Evolutionary conservation across 768 basidiomycete genomes (phyloP).

Genomic region (Amanita jacksonii): DNA sequence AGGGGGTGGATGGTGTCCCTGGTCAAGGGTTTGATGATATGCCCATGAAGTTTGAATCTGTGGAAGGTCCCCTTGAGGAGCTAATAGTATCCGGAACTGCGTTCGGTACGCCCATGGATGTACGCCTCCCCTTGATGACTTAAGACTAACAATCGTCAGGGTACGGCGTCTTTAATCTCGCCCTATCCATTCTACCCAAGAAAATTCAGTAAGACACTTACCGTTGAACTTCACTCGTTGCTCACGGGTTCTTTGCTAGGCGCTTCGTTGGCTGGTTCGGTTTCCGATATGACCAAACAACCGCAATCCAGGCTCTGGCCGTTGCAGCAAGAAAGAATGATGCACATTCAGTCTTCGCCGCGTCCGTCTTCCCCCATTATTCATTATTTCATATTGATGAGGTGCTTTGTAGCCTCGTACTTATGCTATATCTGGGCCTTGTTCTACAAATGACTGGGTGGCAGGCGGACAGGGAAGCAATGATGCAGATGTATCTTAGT

Average conservation of each 20-base stretch:
- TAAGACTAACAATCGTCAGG: conserved; percentile 18
- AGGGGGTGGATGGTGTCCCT: conserved; percentile 34
- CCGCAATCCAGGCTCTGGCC: conserved; percentile 60
- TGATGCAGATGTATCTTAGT: conserved; percentile 50
- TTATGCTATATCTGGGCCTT: conserved; percentile 76
- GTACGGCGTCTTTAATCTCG: conserved; percentile 69
- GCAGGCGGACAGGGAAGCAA: conserved; percentile 61
- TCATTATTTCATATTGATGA: background rate
- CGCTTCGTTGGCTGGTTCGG: conserved; percentile 68
- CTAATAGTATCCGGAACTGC: conserved; percentile 68
- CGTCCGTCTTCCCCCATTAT: conserved; percentile 31
- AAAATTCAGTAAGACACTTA: conserved; percentile 45
- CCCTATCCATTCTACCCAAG: conserved; percentile 68
- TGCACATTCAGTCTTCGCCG: conserved; percentile 69
- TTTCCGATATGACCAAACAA: conserved; percentile 59
- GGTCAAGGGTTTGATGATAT: background rate
- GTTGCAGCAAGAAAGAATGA: conserved; percentile 60
- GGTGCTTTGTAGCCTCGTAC: conserved; percentile 38
- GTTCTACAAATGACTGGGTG: conserved; percentile 65
- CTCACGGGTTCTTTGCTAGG: conserved; percentile 24
- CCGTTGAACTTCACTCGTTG: background rate
- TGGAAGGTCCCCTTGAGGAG: conserved; percentile 63
- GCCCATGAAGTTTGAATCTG: conserved; percentile 17
- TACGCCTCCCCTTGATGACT: conserved; percentile 13
- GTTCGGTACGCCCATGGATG: conserved; percentile 40